Evolutionary conservation across 75 land plant species (phyloP).

Genomic region (Selaginella moellendorffii): DNA sequence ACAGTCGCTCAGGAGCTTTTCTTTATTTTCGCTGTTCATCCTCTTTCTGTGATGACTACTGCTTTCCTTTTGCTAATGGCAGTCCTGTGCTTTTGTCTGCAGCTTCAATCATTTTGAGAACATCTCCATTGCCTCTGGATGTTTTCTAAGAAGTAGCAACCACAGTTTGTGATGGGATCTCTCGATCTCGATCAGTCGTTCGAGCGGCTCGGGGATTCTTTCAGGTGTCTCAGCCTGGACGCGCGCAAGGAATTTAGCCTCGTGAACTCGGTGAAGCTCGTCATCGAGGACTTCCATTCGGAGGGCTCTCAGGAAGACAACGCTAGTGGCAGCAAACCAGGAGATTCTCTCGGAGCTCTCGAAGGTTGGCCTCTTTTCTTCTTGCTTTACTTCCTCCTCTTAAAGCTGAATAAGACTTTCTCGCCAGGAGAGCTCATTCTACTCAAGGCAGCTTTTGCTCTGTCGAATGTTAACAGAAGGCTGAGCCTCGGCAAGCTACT

Average conservation of each 20-base stretch:
- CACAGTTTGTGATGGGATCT: neutral
- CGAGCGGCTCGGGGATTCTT: too few species aligned
- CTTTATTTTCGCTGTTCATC: too few species aligned
- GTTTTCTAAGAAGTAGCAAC: too few species aligned
- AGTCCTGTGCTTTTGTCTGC: too few species aligned
- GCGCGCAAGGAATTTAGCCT: too few species aligned
- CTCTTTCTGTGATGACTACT: too few species aligned
- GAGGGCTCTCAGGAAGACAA: neutral
- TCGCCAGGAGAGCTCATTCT: slow-evolving; percentile 14
- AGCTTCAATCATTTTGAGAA: too few species aligned
- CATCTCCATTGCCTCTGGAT: too few species aligned
- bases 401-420: neutral
- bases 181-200: neutral
- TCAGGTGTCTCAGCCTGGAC: too few species aligned
- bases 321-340: neutral
- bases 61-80: too few species aligned
- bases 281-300: neutral
- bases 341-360: neutral
- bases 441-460: slow-evolving; percentile 12
- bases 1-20: too few species aligned
- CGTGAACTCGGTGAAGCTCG: neutral
- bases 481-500: slow-evolving; percentile 9
- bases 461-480: slow-evolving; percentile 14
- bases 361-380: neutral
- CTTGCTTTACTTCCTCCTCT: neutral